Evolutionary conservation across 2,329 filamentous ascomycete species (phyloP), one percentile per base, ranked within the genome.

Genomic region (Nothomitra cinnamomea): DNA sequence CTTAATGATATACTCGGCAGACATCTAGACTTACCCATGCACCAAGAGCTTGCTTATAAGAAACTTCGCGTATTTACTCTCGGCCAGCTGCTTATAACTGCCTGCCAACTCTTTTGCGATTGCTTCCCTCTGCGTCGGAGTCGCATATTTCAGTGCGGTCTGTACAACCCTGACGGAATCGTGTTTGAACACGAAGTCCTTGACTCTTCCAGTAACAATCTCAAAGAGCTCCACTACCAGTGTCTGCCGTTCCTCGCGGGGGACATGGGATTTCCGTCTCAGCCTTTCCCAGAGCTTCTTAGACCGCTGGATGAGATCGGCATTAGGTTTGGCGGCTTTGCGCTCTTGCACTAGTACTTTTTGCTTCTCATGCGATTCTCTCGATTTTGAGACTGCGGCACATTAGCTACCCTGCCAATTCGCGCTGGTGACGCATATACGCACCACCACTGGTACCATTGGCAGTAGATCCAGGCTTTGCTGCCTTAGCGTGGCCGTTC

Each of bases 271-370:
- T 71, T 96, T 96, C 61, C 87, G 77, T 59, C 92, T 83, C 64
- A 98, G 71, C 57, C 85, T 80, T 72, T 98, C 92, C 94, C 92
- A 98, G 53, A 98, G 78, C 72, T 95, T 94, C 75, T 98, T 98
- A 53, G 87, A 85, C 57, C 88, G 82, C 58, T 83, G 79, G 59
- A 96, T 82, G 63, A 85, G 80, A 66, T 96, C 89, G 64, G 90
- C 88, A 60, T 96, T 82, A 22, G 92, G 92, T 70, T 95, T 96
- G 43, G 85, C 83, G 38, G 86, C 83, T 73, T 89, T 95, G 60
- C 94, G 86, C 66, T 96, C 90, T 63, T 82, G 83, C 22, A 81
- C 83, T 51, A 95, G 74, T 58, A 83, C 83, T 69, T 90, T 95
- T 70, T 98, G 92, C 68, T 95, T 95, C 51, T 82, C 81, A 67